Base-by-base conservation (phyloP, 495 filamentous ascomycete genomes). In the Penicillium bialowiezense region DNA sequence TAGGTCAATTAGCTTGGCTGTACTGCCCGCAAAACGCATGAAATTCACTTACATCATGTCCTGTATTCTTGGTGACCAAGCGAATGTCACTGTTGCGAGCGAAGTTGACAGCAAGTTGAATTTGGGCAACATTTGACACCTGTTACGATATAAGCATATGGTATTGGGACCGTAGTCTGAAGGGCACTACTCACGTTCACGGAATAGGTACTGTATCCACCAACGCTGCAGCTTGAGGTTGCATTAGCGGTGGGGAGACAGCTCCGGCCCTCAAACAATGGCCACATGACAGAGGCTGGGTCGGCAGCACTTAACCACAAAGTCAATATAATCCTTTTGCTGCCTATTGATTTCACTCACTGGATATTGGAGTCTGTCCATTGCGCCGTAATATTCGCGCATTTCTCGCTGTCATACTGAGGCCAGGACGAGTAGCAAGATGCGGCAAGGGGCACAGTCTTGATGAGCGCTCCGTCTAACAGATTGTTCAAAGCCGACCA, bases 1-100 rank as follows among this genome's bases (percentile, higher is more conserved):
- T 32, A 12, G 7, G 24, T 5, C 24, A 5, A 13, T 7, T 13
- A 5, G 29, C 10, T 32, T 7, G 29, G 3, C 29, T 13, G 29
- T 10, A 10, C 29, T 12, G 29, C 10, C 12, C 29, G 5, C 29
- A 7, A 10, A 7, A 3, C 3, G 12, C 12, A 13, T 4, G 5
- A 10, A 13, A n/a, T n/a, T n/a, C 10, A 32, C 29, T 32, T 32
- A 32, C 29, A 56, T 85, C 82, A 51, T 87, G 85, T 21, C 87
- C 86, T 2, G 85, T 90, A 52, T 87, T 88, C 72, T 86, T 86
- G 42, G 88, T 72, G 0, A 82, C 68, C 2, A 89, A 64, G 32
- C 84, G 69, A 1, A 88, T 48, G 18, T 78, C 76, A 17, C 69
- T 68, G 17, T 85, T 77, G 36, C 76, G 70, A 2, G 84, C 84